Evolutionary conservation across 208 protist genomes (phyloP), one percentile per base, ranked within the genome.

Genomic region (Acanthamoeba divionensis): DNA sequence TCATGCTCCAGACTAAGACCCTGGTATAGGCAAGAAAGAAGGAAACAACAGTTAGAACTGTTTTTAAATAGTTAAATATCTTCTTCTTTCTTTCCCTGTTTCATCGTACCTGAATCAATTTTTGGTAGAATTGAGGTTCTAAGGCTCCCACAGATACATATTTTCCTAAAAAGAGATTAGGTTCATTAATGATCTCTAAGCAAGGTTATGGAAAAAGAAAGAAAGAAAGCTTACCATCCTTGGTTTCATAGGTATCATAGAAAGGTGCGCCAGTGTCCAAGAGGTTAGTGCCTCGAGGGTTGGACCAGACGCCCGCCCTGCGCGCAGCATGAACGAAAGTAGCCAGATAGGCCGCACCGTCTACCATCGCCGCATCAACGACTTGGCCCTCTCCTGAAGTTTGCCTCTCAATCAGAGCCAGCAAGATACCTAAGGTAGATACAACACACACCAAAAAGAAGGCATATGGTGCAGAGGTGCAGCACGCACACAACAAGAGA

Each of bases 181-280:
- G 8, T 21, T 4, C 63, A 6, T 24, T 38, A 38, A 36, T 31
- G 29, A 57, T 21, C 15, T 21, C 18, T 21, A 12, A 6, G 12
- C 26, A 38, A 8, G 26, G 7, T 7, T 18, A 38, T 18, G 26
- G 1, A 71, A 3, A 38, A 26, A 67, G 9, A 71, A 18, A 2
- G 41, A 48, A 52, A 12, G 41, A 55, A 50, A 45, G 33, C 2
- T 71, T 92, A 33, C 66, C 71, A 83, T 95, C 93, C 38, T 93
- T 89, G 21, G 93, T 93, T 36, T 55, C 18, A 45, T 93, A 93
- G 0, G 91, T 92, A n/a, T 94, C 86, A 52, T 95, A 95, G 44
- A 93, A 95, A 52, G 66, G 94, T 1, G 91, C 91, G 26, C 93
- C 94, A n/a, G 33, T 57, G 63, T 95, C 94, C 0, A 95, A 48